phyloP scores from a whole-genome alignment of 2,329 filamentous ascomycete species.

The Nectriaceae sp. region DNA sequence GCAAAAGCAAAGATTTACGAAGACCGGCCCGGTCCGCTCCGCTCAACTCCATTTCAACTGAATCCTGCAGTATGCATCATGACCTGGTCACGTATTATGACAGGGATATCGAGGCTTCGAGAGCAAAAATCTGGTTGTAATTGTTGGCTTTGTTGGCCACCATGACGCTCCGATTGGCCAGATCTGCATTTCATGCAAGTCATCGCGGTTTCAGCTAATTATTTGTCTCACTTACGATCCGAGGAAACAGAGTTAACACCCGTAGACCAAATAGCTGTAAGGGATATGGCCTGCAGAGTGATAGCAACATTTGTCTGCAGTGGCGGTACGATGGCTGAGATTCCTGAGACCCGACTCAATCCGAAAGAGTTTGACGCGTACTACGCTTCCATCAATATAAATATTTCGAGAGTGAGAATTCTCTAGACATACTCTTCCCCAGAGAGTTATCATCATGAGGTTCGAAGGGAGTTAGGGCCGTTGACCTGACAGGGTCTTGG shows the following conservation, averaged over 20 bases:
- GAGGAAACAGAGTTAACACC: not conserved
- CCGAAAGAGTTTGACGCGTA: not conserved
- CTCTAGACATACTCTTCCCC: too few relatives aligned
- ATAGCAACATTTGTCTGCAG: not conserved
- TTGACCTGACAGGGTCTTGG: too few relatives aligned
- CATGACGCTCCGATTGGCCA: not conserved
- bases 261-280: not conserved
- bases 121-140: not conserved
- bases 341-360: not conserved
- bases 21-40: not conserved
- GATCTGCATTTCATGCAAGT: not conserved
- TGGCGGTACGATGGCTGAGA: not conserved
- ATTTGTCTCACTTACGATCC: not conserved
- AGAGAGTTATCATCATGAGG: too few relatives aligned
- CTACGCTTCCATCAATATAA: not conserved
- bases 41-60: not conserved
- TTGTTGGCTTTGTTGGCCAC: not conserved
- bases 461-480: too few relatives aligned
- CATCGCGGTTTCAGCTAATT: not conserved
- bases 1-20: not conserved
- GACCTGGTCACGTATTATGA: not conserved
- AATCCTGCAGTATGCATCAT: not conserved
- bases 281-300: not conserved
- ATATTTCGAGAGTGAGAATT: too few relatives aligned
- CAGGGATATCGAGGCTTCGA: not conserved